These are phyloP conservation scores for Capsicum rhomboideum DNA, from an alignment of 257 asterid species.

Conservation along the genomic window DNA sequence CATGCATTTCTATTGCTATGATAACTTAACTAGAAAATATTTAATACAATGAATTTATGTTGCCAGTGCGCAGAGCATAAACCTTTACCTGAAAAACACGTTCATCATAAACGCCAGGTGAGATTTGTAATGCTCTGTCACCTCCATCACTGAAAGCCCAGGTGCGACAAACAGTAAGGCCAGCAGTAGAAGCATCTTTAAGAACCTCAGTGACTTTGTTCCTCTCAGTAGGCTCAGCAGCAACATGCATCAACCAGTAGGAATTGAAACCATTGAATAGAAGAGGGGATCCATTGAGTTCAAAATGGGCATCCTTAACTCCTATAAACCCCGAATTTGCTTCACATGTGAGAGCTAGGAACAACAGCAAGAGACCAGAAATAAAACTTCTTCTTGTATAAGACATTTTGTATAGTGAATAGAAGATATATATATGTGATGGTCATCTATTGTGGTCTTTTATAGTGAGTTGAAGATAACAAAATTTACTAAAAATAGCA, in stretches of 20 bases:
- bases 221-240: constrained; percentile 40
- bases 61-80: too few species aligned
- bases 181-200: constrained; percentile 45
- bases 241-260: constrained; percentile 76
- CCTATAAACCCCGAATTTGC: neutral
- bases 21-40: neutral
- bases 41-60: neutral
- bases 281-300: constrained; percentile 46
- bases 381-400: neutral
- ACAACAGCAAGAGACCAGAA: neutral
- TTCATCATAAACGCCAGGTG: constrained; percentile 67
- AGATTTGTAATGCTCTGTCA: constrained; percentile 34
- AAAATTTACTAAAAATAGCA: neutral
- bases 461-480: neutral
- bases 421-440: neutral
- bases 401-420: neutral
- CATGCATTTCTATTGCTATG: neutral
- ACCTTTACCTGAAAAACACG: constrained; percentile 50
- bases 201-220: constrained; percentile 46
- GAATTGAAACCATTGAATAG: constrained; percentile 74
- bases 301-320: constrained; percentile 32
- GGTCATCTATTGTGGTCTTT: neutral
- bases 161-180: constrained; percentile 57
- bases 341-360: neutral
- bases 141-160: constrained; percentile 81